These are phyloP conservation scores for Dictyostelium gargantuum DNA, from an alignment of 208 protist species.

Conservation along the genomic window DNA sequence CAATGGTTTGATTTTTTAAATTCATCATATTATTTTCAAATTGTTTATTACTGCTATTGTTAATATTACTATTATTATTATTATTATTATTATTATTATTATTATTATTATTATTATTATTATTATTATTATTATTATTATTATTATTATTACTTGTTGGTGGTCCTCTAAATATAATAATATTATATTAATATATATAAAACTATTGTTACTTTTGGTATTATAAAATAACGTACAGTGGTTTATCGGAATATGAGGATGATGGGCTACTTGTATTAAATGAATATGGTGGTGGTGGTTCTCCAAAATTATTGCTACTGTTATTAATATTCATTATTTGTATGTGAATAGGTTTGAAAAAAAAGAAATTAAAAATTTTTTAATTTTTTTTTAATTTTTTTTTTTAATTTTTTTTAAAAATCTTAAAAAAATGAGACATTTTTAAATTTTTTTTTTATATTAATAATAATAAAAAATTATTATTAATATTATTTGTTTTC, in stretches of 20 bases:
- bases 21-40: not conserved
- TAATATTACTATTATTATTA: not conserved
- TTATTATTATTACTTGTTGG: not conserved
- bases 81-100: not conserved
- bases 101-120: not conserved
- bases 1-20: not conserved
- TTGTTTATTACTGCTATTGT: not conserved
- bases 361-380: no score
- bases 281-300: not conserved
- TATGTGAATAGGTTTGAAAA: no score
- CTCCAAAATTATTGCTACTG: not conserved
- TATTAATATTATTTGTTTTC: no score
- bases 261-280: not conserved
- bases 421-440: no score
- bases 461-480: no score
- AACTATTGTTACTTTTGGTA: no score
- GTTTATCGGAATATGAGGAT: not conserved
- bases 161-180: not conserved
- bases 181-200: not conserved
- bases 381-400: no score
- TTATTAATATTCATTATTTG: not conserved
- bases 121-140: not conserved
- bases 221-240: not conserved
- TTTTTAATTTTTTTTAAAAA: no score
- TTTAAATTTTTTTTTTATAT: no score